Conservation (phyloP, 495 filamentous ascomycete genomes). For the Recurvomyces mirabilis region DNA sequence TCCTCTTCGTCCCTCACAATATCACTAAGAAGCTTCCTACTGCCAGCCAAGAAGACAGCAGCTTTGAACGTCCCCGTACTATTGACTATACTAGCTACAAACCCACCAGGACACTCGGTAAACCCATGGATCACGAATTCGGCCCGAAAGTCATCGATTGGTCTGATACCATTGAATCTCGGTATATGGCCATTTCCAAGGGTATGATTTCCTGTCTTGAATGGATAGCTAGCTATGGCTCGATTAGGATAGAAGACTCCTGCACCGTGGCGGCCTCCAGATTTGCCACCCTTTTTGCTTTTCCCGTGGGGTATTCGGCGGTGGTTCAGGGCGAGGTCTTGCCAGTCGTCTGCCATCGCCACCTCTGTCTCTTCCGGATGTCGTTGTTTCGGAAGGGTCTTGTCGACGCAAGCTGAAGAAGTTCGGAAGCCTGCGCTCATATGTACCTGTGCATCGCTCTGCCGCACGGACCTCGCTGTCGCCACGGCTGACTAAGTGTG, state of each 20-base stretch:
- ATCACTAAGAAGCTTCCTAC: not conserved
- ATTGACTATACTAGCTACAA: not conserved
- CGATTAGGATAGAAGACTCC: not conserved
- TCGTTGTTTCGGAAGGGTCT: too few relatives aligned
- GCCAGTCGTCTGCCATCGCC: not conserved
- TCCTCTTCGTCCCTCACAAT: not conserved
- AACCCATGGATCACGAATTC: not conserved
- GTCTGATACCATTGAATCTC: too few relatives aligned
- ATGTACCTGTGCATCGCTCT: too few relatives aligned
- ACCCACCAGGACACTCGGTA: not conserved
- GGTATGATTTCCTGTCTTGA: not conserved
- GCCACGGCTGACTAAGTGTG: too few relatives aligned
- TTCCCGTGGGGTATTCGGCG: not conserved
- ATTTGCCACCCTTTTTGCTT: not conserved
- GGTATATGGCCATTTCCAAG: too few relatives aligned
- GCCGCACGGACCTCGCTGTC: too few relatives aligned
- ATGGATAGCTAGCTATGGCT: not conserved
- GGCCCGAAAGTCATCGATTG: too few relatives aligned
- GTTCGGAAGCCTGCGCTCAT: too few relatives aligned
- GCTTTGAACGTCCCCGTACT: not conserved
- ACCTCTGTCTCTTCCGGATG: too few relatives aligned
- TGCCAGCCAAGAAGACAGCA: not conserved
- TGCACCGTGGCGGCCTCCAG: not conserved
- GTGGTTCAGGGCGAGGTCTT: not conserved
- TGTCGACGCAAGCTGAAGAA: too few relatives aligned